Conservation (phyloP, 106 monocot genomes). For the Hemerocallis citrina region DNA sequence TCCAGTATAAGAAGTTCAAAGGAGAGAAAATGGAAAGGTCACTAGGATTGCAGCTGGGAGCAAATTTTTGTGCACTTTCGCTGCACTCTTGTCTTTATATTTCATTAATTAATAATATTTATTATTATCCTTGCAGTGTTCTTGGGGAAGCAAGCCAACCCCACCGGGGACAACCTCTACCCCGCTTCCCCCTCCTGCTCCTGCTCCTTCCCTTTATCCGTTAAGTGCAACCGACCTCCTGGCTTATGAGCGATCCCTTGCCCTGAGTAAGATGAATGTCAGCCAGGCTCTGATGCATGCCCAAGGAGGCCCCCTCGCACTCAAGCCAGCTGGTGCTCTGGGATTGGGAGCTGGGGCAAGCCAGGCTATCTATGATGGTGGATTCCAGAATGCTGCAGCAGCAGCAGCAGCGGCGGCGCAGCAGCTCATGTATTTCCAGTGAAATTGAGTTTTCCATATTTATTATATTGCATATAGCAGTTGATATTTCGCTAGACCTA, state of each 20-base stretch:
- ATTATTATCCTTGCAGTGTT: constrained; percentile 26
- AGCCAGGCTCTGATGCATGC: constrained; percentile 33
- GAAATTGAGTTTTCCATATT: too few species aligned
- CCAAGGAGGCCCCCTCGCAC: constrained; percentile 32
- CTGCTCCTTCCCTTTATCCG: constrained; percentile 29
- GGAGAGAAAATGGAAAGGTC: too few species aligned
- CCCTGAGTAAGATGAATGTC: constrained; percentile 41
- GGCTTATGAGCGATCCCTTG: constrained; percentile 38
- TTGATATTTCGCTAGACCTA: too few species aligned
- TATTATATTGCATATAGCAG: too few species aligned
- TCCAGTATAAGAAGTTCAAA: too few species aligned
- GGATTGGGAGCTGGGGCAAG: constrained; percentile 43
- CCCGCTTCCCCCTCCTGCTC: constrained; percentile 54
- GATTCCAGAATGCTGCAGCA: constrained; percentile 40
- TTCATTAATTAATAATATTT: too few species aligned
- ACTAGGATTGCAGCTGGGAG: too few species aligned
- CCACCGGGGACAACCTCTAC: constrained; percentile 45
- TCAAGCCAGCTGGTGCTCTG: constrained; percentile 52
- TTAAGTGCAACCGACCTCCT: constrained; percentile 41
- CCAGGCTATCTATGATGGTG: constrained; percentile 70
- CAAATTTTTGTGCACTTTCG: too few species aligned
- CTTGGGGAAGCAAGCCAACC: constrained; percentile 76
- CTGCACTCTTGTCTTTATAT: too few species aligned
- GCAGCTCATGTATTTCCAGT: constrained; percentile 71
- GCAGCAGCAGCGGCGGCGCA: constrained; percentile 71